These are phyloP conservation scores for Arthroderma sp. DNA, from an alignment of 2,329 filamentous ascomycete genomes.

Conservation along the genomic window DNA sequence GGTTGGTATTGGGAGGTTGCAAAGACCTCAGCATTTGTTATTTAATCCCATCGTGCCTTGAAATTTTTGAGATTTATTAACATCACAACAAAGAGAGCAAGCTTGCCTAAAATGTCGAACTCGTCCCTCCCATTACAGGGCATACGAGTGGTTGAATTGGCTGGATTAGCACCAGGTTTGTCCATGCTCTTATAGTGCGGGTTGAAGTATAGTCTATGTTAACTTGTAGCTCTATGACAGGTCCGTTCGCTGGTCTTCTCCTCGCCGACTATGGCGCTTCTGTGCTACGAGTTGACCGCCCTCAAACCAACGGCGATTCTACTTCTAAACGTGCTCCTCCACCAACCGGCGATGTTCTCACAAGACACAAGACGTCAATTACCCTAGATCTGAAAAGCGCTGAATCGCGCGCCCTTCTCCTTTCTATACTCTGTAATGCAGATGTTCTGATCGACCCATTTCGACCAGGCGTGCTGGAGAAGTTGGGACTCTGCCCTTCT, in stretches of 20 bases:
- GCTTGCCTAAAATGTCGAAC: conserved; percentile 1
- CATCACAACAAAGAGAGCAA: too few species aligned
- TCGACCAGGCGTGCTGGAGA: conserved; percentile 80
- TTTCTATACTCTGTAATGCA: conserved; percentile 46
- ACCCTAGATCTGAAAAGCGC: conserved; percentile 63
- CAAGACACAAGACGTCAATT: conserved; percentile 69
- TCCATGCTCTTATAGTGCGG: neutral
- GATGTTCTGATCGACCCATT: conserved; percentile 90
- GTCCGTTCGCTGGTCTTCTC: conserved; percentile 76
- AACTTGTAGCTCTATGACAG: conserved; percentile 31
- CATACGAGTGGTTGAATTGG: conserved; percentile 17
- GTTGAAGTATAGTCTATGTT: neutral
- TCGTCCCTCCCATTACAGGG: conserved; percentile 12
- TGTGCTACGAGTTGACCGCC: conserved; percentile 72
- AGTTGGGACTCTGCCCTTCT: conserved; percentile 60
- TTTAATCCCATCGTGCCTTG: too few species aligned
- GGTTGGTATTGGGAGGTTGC: too few species aligned
- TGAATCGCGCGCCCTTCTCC: conserved; percentile 51
- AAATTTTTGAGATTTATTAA: too few species aligned
- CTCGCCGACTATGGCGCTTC: conserved; percentile 81
- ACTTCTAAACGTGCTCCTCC: conserved; percentile 28
- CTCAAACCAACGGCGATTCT: conserved; percentile 29
- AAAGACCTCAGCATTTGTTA: too few species aligned
- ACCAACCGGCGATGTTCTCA: conserved; percentile 56
- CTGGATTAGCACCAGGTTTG: conserved; percentile 17